Evolutionary conservation across 176 grass and related monocot genomes (phyloP).

Genomic region (Juncus inflexus): DNA sequence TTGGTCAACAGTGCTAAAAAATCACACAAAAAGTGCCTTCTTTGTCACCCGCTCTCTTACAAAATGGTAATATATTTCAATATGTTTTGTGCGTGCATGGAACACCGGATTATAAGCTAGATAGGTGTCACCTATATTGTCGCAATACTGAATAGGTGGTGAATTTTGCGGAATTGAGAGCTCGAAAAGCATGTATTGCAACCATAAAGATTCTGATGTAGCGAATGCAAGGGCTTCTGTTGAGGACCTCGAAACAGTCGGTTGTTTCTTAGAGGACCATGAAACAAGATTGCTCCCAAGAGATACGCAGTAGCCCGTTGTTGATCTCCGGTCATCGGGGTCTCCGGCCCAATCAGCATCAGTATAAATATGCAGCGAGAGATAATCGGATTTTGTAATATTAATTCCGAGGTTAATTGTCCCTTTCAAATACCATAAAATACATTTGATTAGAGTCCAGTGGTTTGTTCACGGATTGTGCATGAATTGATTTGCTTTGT

Average conservation of each 20-base stretch:
- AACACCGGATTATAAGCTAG: background rate
- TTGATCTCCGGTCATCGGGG: background rate
- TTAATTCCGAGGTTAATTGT: background rate
- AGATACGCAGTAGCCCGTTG: background rate
- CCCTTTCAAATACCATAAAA: constrained; percentile 8
- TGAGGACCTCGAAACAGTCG: background rate
- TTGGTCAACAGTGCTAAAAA: constrained; percentile 1
- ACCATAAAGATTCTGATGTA: background rate
- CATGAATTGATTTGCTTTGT: constrained; percentile 11
- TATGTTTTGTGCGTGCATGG: constrained; percentile 10
- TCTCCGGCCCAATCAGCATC: constrained; percentile 7
- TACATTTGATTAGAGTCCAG: constrained; percentile 1
- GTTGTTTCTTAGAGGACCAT: constrained; percentile 21
- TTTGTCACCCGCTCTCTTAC: background rate
- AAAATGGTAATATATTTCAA: constrained; percentile 17
- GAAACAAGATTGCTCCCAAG: constrained; percentile 2
- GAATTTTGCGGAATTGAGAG: background rate
- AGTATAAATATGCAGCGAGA: background rate
- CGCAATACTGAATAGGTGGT: background rate
- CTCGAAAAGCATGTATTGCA: background rate
- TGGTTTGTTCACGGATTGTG: background rate
- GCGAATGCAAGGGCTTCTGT: background rate
- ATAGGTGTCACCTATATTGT: constrained; percentile 3
- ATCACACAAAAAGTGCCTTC: background rate
- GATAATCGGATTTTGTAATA: background rate